Base-by-base conservation (phyloP, 2,329 filamentous ascomycete genomes). In the Fusarium cicatricum region DNA sequence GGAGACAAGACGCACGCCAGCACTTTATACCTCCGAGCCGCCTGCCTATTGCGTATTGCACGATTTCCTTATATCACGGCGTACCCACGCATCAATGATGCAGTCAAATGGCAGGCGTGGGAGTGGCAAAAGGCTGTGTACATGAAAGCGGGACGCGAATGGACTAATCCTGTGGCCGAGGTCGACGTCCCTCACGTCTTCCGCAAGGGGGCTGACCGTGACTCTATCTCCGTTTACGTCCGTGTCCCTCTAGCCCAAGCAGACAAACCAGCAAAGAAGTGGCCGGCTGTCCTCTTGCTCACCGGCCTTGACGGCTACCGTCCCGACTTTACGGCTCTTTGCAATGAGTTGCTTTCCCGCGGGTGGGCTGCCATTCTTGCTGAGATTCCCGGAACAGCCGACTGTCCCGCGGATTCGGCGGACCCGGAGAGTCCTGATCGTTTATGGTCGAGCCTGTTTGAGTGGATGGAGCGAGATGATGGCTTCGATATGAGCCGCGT, bases 331-430 rank as follows among this genome's bases (percentile, higher is more conserved):
- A 34, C 32, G 14, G 32, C 15, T n/a, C 14, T 34, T 4, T 34
- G 14, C 15, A n/a, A 34, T n/a, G 14, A 15, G n/a, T 9, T 34
- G 9, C 12, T 34, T n/a, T 34, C 32, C 12, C 32, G 32, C n/a
- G 32, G 32, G 14, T 34, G 32, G 32, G 32, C 32, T 15, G 32
- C 15, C 32, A 17, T 34, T 6, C 21, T 29, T 34, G 43, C n/a
- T 9, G 43, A 46, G 19, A 11, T 69, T 17, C 67, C 67, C 17
- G 68, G 67, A 16, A 70, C 67, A 4, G 87, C 85, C 5, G 87
- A 90, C 69, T 89, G 83, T 55, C 87, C 87, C 0, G 85, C 87
- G 1, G 84, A 87, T 58, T 77, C 84, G 26, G 76, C 78, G 1
- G 88, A 90, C 67, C 82, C 87, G 1, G 71, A 74, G 4, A 80